A percentile compares a stretch with the other conserved stretches of the same genome.
These are phyloP conservation scores for Claviceps sp. DNA, from an alignment of 2,329 filamentous ascomycete species.

Conservation along the genomic window DNA sequence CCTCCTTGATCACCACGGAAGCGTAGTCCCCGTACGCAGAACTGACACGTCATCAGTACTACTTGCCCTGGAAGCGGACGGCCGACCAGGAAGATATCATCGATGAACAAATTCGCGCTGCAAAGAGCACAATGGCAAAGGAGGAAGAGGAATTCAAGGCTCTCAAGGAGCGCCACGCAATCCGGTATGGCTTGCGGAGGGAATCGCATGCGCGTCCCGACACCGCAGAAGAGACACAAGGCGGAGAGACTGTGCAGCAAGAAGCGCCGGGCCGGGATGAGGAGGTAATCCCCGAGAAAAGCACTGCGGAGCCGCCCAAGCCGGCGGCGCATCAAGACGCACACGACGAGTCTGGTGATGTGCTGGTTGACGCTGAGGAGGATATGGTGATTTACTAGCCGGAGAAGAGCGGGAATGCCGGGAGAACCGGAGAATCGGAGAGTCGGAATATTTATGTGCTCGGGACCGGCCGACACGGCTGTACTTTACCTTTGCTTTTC, in stretches of 20 bases:
- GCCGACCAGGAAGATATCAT: slow-evolving; percentile 57
- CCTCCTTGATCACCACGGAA: background rate
- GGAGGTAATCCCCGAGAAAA: background rate
- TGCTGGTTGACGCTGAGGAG: slow-evolving; percentile 74
- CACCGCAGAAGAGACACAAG: slow-evolving; percentile 21
- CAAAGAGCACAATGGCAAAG: slow-evolving; percentile 46
- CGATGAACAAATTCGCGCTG: slow-evolving; percentile 53
- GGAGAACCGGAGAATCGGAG: no score
- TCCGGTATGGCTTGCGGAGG: slow-evolving; percentile 13
- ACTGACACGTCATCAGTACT: slow-evolving; percentile 45
- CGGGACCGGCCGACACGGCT: no score
- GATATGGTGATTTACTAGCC: slow-evolving; percentile 80
- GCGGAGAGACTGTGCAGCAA: background rate
- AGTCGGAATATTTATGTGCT: no score
- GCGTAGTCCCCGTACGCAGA: background rate
- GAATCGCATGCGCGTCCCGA: slow-evolving; percentile 3
- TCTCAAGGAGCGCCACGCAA: slow-evolving; percentile 26
- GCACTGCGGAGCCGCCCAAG: background rate
- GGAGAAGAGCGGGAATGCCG: background rate
- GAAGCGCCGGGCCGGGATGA: background rate
- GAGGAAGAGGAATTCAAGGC: slow-evolving; percentile 52
- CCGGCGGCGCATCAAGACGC: slow-evolving; percentile 25
- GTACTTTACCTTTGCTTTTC: no score
- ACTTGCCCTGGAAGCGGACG: slow-evolving; percentile 68
- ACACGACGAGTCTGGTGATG: slow-evolving; percentile 61